Base-by-base conservation (phyloP, 2,329 filamentous ascomycete species). In the Pyricularia sp. region DNA sequence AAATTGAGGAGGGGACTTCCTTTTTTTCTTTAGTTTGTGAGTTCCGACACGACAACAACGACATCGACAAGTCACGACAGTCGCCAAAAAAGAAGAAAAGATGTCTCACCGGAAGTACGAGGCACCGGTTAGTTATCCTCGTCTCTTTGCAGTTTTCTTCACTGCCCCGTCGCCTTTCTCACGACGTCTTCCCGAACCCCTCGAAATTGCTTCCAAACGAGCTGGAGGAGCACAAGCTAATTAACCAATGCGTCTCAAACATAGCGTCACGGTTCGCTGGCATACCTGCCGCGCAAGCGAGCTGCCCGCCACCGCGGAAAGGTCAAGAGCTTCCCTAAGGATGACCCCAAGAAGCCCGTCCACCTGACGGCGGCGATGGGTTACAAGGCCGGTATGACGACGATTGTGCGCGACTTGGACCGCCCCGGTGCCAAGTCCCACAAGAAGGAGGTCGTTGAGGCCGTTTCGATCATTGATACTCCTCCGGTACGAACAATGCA, bases 321-420 rank as follows among this genome's bases (percentile, higher is more conserved):
- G 87, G 93, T 97, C 79, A 97, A 97, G 91, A 96, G 91, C 82
- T 99, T 99, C 88, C 94, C 94, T 78, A 97, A 97, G 89, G 94
- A 99, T 90, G 93, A 99, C 86, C 84, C 92, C 77, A 97, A 97
- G 90, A 96, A 97, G 89, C 91, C 93, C 76, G 91, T 97, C 80
- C 94, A 99, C 87, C 88, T 99, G 76, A 99, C 94, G 70, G 94
- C 94, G 77, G 83, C 91, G 77, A 93, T 97, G 88, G 94, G 94
- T 80, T 99, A 99, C 89, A 99, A 99, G 91, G 94, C 94, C 79
- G 94, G 94, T 81, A 99, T 99, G 94, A 97, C 92, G 81, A 99
- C 94, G 76, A 94, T 97, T 81, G 94, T 99, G 79, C 93, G 94
- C 82, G 93, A 97, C 82, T 87, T 97, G 81, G 94, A 99, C 88